A percentile compares a stretch with the other conserved stretches of the same genome.
phyloP scores from a whole-genome alignment of 1,284 basidiomycete genomes.

The Lentinula novae-zelandiae region DNA sequence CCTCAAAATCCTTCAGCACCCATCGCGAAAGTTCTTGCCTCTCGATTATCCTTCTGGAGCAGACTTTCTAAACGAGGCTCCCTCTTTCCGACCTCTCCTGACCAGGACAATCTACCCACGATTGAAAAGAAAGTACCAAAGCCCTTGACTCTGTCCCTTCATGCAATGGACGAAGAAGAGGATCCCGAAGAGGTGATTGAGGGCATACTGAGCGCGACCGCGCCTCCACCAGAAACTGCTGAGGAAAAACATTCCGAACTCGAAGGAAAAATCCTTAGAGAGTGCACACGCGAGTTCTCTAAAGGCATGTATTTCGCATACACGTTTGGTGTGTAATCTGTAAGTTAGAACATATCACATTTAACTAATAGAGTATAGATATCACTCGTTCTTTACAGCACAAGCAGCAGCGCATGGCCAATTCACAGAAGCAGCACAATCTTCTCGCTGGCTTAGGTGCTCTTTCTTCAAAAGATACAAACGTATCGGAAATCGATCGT shows the following conservation, averaged over 20 bases:
- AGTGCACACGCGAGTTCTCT: conserved; percentile 64
- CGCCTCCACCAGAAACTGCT: conserved; percentile 51
- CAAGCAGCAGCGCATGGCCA: conserved; percentile 63
- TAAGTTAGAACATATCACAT: neutral
- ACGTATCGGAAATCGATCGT: conserved; percentile 29
- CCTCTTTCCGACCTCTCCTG: conserved; percentile 20
- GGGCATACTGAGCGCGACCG: conserved; percentile 51
- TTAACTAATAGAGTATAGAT: conserved; percentile 37
- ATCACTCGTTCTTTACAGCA: conserved; percentile 77
- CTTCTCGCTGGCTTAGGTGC: conserved; percentile 59
- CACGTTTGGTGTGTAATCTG: conserved; percentile 54
- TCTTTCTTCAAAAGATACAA: conserved; percentile 21
- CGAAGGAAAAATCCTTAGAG: conserved; percentile 74
- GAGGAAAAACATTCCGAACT: conserved; percentile 70
- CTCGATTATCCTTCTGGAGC: conserved; percentile 71
- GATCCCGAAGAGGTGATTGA: conserved; percentile 49
- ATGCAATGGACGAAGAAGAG: conserved; percentile 44
- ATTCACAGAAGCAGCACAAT: conserved; percentile 48
- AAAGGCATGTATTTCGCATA: conserved; percentile 83
- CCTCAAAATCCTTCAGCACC: conserved; percentile 40
- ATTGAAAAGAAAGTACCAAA: conserved; percentile 20
- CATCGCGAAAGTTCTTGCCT: conserved; percentile 58
- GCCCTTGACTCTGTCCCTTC: conserved; percentile 30
- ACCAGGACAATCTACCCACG: conserved; percentile 5
- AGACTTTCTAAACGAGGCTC: conserved; percentile 41